Base-by-base conservation (phyloP, 768 basidiomycete genomes). In the Phallus indusiatus region DNA sequence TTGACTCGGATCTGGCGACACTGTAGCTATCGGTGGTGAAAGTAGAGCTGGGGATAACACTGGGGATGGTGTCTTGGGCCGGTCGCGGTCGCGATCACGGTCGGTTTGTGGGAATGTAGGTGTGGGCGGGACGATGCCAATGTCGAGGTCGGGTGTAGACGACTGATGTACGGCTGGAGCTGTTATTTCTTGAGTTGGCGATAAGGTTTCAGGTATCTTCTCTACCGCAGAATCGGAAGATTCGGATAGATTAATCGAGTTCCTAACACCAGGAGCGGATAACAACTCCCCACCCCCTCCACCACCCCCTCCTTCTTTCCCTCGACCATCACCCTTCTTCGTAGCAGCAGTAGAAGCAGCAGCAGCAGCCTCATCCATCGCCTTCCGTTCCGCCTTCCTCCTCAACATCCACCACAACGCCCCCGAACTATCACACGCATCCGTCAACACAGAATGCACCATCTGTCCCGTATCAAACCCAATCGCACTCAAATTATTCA, bases 351-450 rank as follows among this genome's bases (percentile, higher is more conserved):
- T n/a, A n/a, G n/a, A n/a, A n/a, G n/a, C n/a, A n/a, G n/a, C n/a
- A n/a, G n/a, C n/a, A 3, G 55, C 17, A 7, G 52, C 53, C 53
- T 60, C 76, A 48, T 73, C 75, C 20, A 77, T 24, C 10, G 75
- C 76, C 49, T 77, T 80, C 72, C 83, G 75, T 81, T 79, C 93
- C 18, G 83, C 81, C 66, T 85, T 94, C 69, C 84, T 81, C 70
- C 84, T 87, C 53, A 97, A 75, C 81, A 95, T 90, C 96, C 96
- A 99, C 94, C 94, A 99, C 8, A 91, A 72, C 1, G 94, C 91
- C 9, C 92, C 88, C 12, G 88, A 80, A 0, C 89, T 81, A 71
- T 99, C 95, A 66, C 95, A 99, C 0, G 95, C 95, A 71, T 97
- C 84, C 28, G 80, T 85, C 50, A 89, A 76, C 12, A 98, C 96